Conservation (phyloP, 2,329 filamentous ascomycete genomes). For the Colletotrichum cuscutae region DNA sequence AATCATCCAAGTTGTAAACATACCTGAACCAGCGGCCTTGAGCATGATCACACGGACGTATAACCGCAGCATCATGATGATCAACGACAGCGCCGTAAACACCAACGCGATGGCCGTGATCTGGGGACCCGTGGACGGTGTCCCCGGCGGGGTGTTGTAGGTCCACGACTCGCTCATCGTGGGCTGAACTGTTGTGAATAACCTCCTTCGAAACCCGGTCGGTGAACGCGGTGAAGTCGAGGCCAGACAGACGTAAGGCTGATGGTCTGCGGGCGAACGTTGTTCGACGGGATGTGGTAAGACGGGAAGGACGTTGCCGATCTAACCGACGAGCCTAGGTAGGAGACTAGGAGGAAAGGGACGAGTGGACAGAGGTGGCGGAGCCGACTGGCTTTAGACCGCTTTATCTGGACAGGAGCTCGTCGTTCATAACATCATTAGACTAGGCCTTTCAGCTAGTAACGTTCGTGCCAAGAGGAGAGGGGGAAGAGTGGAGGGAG, state of each 20-base stretch:
- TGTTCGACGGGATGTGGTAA: not conserved
- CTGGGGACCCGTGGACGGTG: conserved; percentile 44
- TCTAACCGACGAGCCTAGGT: conserved; percentile 3
- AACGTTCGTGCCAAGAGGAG: not conserved
- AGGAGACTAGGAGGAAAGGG: conserved; percentile 1
- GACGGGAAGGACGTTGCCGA: conserved; percentile 7
- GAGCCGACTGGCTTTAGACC: conserved; percentile 7
- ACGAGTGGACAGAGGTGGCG: conserved; percentile 12
- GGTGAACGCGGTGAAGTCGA: not conserved
- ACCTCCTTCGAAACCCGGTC: not conserved
- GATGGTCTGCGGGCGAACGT: not conserved
- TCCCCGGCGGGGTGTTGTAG: conserved; percentile 46
- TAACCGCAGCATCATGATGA: conserved; percentile 44
- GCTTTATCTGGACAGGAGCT: conserved; percentile 24
- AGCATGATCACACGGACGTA: conserved; percentile 49
- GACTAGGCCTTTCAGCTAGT: not conserved
- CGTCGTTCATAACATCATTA: conserved; percentile 19
- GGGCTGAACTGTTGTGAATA: not conserved
- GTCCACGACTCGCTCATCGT: conserved; percentile 43
- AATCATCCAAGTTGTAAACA: conserved; percentile 17
- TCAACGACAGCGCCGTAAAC: conserved; percentile 44
- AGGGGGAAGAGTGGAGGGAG: conserved; percentile 9
- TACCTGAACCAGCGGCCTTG: conserved; percentile 47
- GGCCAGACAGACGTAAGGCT: conserved; percentile 3
- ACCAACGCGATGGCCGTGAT: conserved; percentile 44